Percentiles rank a stretch among this genome's conserved stretches.
phyloP scores from a whole-genome alignment of 371 early-diverging fungal genomes.

The Rhizopus sp. region DNA sequence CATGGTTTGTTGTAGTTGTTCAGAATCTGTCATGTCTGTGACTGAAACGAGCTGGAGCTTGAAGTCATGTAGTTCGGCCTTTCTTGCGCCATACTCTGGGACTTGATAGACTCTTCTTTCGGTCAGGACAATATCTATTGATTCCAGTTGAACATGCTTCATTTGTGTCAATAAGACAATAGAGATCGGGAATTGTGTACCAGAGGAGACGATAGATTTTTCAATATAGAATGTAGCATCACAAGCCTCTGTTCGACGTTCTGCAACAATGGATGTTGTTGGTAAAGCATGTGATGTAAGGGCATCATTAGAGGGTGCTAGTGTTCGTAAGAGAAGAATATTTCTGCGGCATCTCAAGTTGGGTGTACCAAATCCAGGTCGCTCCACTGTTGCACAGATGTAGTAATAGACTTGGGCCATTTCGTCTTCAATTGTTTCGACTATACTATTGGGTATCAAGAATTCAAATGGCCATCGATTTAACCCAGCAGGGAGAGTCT shows the following conservation, averaged over 20 bases:
- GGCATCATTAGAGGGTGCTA: constrained; percentile 34
- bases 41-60: constrained; percentile 35
- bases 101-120: constrained; percentile 45
- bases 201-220: constrained; percentile 47
- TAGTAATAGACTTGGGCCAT: constrained; percentile 43
- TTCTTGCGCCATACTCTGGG: constrained; percentile 42
- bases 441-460: constrained; percentile 39
- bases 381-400: constrained; percentile 37
- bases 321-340: constrained; percentile 41
- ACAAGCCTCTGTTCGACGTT: constrained; percentile 34
- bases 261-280: constrained; percentile 40
- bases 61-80: constrained; percentile 40
- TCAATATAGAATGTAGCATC: constrained; percentile 49
- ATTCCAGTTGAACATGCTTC: constrained; percentile 42
- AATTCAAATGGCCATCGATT: constrained; percentile 52
- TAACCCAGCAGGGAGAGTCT: constrained; percentile 29
- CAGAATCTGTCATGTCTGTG: constrained; percentile 23
- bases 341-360: constrained; percentile 32
- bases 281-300: constrained; percentile 37
- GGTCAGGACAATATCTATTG: constrained; percentile 34
- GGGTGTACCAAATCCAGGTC: constrained; percentile 27
- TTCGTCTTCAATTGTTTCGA: constrained; percentile 51
- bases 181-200: constrained; percentile 49
- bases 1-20: constrained; percentile 23
- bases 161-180: constrained; percentile 36